A percentile compares a stretch with the other conserved stretches of the same genome.
Conservation (phyloP, 495 filamentous ascomycete species). For the Penicillium atrosanguineum region DNA sequence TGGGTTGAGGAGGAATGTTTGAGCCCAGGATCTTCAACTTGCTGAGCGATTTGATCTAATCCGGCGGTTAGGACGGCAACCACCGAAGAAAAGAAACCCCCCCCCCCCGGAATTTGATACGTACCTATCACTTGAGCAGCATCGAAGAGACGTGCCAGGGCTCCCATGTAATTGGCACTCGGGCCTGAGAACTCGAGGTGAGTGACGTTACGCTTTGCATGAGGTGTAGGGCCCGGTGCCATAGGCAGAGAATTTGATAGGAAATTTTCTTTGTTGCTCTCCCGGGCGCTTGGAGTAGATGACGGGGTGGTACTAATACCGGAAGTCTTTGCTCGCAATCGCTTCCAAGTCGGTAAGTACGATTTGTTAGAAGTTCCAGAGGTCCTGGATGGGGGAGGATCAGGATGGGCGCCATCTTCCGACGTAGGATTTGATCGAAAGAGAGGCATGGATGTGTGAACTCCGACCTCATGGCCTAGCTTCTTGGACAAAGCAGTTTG, state of each 20-base stretch:
- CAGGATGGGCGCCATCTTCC: slow-evolving; percentile 40
- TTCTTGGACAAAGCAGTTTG: slow-evolving; percentile 75
- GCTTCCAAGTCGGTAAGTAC: slow-evolving; percentile 72
- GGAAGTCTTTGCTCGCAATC: slow-evolving; percentile 84
- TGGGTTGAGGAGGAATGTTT: slow-evolving; percentile 81
- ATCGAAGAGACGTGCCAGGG: slow-evolving; percentile 89
- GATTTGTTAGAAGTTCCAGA: slow-evolving; percentile 63
- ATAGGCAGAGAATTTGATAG: slow-evolving; percentile 77
- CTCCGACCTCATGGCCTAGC: slow-evolving; percentile 85
- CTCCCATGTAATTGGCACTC: slow-evolving; percentile 85
- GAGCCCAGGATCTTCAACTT: slow-evolving; percentile 90
- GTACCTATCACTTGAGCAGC: slow-evolving; percentile 90
- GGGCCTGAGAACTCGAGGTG: slow-evolving; percentile 74
- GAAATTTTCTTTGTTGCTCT: slow-evolving; percentile 57
- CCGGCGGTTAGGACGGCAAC: slow-evolving; percentile 14
- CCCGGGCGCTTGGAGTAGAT: slow-evolving; percentile 32
- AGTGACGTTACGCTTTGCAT: slow-evolving; percentile 65
- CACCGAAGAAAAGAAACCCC: background rate
- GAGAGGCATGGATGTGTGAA: slow-evolving; percentile 62
- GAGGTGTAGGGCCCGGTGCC: slow-evolving; percentile 62
- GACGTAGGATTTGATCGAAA: slow-evolving; percentile 60
- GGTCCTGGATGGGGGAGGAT: slow-evolving; percentile 46
- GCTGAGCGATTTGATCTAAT: slow-evolving; percentile 90
- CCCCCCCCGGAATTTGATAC: too few species aligned
- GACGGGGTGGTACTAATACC: slow-evolving; percentile 46